Conservation (phyloP, 177 flowering plant genomes). For the Vitis hybrid region DNA sequence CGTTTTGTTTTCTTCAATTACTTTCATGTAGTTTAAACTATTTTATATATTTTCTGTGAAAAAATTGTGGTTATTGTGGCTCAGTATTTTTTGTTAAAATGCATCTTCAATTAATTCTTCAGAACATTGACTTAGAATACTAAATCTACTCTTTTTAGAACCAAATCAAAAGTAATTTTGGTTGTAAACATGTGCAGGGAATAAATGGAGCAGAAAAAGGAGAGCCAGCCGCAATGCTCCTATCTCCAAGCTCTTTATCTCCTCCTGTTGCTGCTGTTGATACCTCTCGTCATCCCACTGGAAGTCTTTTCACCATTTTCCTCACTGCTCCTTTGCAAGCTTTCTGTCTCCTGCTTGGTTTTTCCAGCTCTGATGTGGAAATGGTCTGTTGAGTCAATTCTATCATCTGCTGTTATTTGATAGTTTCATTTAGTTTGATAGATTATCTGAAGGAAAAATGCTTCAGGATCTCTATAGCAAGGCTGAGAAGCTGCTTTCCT, state of each 20-base stretch:
- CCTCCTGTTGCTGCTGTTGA: slow-evolving; percentile 36
- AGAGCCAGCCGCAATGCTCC: slow-evolving; percentile 75
- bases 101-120: neutral
- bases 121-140: too few species aligned
- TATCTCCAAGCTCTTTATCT: slow-evolving; percentile 63
- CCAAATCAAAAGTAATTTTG: too few species aligned
- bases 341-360: slow-evolving; percentile 72
- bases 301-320: slow-evolving; percentile 81
- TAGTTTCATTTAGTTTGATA: neutral
- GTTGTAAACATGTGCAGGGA: slow-evolving; percentile 35
- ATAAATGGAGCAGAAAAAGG: slow-evolving; percentile 78
- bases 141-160: neutral
- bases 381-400: slow-evolving; percentile 42
- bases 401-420: neutral
- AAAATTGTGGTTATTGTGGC: neutral
- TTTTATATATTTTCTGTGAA: neutral
- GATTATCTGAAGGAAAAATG: neutral
- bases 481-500: slow-evolving; percentile 68
- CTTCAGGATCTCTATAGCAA: slow-evolving; percentile 57
- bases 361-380: slow-evolving; percentile 57
- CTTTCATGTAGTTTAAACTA: too few species aligned
- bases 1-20: too few species aligned
- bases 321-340: slow-evolving; percentile 92
- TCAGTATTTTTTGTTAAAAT: neutral
- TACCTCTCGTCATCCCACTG: slow-evolving; percentile 52